phyloP scores from a whole-genome alignment of 352 stramenopile species.

The Phytophthora sp. region DNA sequence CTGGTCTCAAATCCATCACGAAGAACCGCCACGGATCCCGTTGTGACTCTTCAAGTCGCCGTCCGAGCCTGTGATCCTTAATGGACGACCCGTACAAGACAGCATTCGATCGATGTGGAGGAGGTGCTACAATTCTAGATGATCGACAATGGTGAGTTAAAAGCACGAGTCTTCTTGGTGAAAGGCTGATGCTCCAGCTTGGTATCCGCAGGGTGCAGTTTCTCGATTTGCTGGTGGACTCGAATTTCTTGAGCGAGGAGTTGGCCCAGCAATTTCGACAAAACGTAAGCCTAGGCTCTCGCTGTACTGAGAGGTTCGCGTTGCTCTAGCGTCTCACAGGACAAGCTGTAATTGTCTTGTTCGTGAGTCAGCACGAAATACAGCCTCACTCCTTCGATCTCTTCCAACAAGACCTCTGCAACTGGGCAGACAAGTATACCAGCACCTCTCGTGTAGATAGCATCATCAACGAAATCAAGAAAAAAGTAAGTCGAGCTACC shows the following conservation, averaged over 20 bases:
- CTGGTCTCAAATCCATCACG: not conserved
- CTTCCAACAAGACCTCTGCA: slow-evolving; percentile 12
- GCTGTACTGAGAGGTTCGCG: too few relatives aligned
- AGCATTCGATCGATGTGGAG: slow-evolving; percentile 9
- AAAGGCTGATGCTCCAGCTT: too few relatives aligned
- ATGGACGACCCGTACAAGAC: slow-evolving; percentile 8
- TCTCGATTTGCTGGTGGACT: slow-evolving; percentile 3
- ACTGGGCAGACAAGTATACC: not conserved
- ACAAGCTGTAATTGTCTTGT: too few relatives aligned
- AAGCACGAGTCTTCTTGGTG: too few relatives aligned
- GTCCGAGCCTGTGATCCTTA: not conserved
- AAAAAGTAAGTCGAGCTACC: slow-evolving; percentile 7
- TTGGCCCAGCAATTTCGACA: slow-evolving; percentile 1
- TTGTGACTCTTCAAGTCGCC: slow-evolving; percentile 2
- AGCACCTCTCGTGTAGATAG: slow-evolving; percentile 1
- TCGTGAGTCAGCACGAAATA: slow-evolving; percentile 1
- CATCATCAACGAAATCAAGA: slow-evolving; percentile 9
- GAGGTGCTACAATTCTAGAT: not conserved
- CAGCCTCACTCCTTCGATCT: slow-evolving; percentile 8
- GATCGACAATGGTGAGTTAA: slow-evolving; percentile 5
- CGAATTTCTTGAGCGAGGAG: slow-evolving; percentile 5
- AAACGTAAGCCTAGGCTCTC: too few relatives aligned
- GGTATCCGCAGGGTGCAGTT: not conserved
- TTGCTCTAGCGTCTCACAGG: too few relatives aligned
- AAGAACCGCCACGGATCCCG: too few relatives aligned